Base-by-base conservation (phyloP, 805 yeast genomes). In the Spathaspora hagerdaliae region DNA sequence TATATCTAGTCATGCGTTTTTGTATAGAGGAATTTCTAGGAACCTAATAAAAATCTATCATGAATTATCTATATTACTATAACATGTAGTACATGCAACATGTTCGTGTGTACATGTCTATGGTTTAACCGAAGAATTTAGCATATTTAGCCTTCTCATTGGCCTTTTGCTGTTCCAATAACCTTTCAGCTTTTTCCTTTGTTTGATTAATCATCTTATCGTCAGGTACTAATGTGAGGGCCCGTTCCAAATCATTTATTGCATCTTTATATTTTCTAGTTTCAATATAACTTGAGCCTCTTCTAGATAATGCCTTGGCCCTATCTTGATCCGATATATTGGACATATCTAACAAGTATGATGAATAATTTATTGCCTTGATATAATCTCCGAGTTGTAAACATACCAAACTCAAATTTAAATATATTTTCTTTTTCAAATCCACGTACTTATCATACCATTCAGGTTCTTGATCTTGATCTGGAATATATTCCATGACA, bases 401-500 rank as follows among this genome's bases (percentile, higher is more conserved):
- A 34, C 74, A 60, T 0, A 74, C 78, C 43, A 87, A 61, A 1
- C 87, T 74, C n/a, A 86, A 52, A 54, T 87, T 87, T 50, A 79
- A 62, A 51, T 75, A 80, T 7, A 78, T 52, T 69, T 81, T 75
- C 61, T 73, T 76, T 55, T 78, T 78, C 51, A 78, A 58, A 3
- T 71, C 77, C 32, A 66, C 54, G 57, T 82, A 86, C 51, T 77
- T 75, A 5, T 53, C 52, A 51, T 65, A 73, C 62, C 74, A 69
- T 15, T 75, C 78, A 11, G 80, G 75, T 52, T 83, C 84, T 27
- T 75, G 74, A 38, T 83, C 90, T 31, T 65, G 64, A 54, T 85
- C 94, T 0, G 95, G 94, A 12, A 83, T 71, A 52, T 75, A 78
- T 61, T 85, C 92, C 70, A 82, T 81, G 31, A 83, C 76, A 54